Evolutionary conservation across 768 basidiomycete species (phyloP).

Genomic region (Lepiota subincarnata): DNA sequence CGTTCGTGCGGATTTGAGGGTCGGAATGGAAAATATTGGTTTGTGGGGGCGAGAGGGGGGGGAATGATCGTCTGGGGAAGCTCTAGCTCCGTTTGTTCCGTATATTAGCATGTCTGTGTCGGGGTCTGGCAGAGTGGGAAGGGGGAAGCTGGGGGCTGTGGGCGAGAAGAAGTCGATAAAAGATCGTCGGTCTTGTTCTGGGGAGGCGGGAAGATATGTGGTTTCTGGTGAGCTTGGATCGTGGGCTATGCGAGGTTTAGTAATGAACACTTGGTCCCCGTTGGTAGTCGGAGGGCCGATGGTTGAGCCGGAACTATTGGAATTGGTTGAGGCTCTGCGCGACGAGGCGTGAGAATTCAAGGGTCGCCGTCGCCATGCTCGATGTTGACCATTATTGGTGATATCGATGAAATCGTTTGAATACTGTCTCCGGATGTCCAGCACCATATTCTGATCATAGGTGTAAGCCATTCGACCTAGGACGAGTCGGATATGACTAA

Average conservation of each 20-base stretch:
- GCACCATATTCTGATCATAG: constrained; percentile 10
- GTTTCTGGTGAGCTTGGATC: constrained; percentile 23
- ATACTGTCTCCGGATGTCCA: constrained; percentile 20
- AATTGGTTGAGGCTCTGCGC: constrained; percentile 22
- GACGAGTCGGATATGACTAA: too few species aligned
- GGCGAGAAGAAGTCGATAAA: constrained; percentile 34
- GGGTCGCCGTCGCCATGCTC: constrained; percentile 24
- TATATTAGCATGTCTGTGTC: constrained; percentile 11
- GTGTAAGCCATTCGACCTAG: background rate
- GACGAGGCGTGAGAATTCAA: constrained; percentile 31
- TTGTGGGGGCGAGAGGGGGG: constrained; percentile 45
- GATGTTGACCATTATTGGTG: constrained; percentile 3
- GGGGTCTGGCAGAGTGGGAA: background rate
- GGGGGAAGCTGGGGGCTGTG: constrained; percentile 1
- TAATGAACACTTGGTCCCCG: background rate
- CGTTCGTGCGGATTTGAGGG: constrained; percentile 18
- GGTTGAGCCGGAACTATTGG: constrained; percentile 23
- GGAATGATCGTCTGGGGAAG: constrained; percentile 23
- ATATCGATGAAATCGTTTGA: constrained; percentile 5
- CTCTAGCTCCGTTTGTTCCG: constrained; percentile 17
- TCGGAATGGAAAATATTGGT: constrained; percentile 37
- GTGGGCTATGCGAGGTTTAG: constrained; percentile 15
- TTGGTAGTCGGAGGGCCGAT: constrained; percentile 20
- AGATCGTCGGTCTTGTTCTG: constrained; percentile 22
- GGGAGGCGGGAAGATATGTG: constrained; percentile 24